Base-by-base conservation (phyloP, 495 filamentous ascomycete species). In the Corynascus novoguineensis region DNA sequence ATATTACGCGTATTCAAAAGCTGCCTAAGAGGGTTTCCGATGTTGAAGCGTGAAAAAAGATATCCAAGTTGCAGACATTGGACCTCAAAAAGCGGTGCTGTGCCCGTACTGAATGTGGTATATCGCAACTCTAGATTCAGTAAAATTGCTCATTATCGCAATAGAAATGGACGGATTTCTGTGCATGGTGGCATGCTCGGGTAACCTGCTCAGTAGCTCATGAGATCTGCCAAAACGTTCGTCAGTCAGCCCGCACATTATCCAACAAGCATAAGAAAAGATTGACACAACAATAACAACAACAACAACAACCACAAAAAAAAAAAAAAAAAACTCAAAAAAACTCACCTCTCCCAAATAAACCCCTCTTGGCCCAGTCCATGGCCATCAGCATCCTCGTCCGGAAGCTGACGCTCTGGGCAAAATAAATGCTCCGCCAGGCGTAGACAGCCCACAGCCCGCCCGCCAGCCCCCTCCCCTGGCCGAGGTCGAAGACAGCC, bases 401-500 rank as follows among this genome's bases (percentile, higher is more conserved):
- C 66, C 95, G 75, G 47, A 96, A 79, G 68, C 90, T 96, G 40
- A 99, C 95, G 71, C 91, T 96, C 80, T 99, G 89, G 19, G 95
- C 91, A 73, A 99, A 97, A 73, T 99, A 99, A 31, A 97, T 86
- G 62, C 90, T 92, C 42, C 92, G 76, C 95, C 95, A 99, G 51
- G 96, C 81, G 72, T 99, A 99, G 63, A 97, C 91, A 11, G 90
- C 93, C 78, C 96, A 76, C 54, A 99, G 68, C 2, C 95, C 95
- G 25, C 95, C 95, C 1, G 80, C 82, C 56, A 95, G 79, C 55
- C 78, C 87, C 78, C 88, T 77, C 0, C 92, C 95, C 32, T 71
- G 62, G 3, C 79, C 79, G 31, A 89, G 78, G 65, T 99, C 95
- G 64, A 99, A 97, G 40, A 99, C 86, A 3, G 95, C 95, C 22